Percentiles rank a stretch among this genome's conserved stretches.
These are phyloP conservation scores for Bruguiera sexangula DNA, from an alignment of 345 rosid species.

Conservation along the genomic window DNA sequence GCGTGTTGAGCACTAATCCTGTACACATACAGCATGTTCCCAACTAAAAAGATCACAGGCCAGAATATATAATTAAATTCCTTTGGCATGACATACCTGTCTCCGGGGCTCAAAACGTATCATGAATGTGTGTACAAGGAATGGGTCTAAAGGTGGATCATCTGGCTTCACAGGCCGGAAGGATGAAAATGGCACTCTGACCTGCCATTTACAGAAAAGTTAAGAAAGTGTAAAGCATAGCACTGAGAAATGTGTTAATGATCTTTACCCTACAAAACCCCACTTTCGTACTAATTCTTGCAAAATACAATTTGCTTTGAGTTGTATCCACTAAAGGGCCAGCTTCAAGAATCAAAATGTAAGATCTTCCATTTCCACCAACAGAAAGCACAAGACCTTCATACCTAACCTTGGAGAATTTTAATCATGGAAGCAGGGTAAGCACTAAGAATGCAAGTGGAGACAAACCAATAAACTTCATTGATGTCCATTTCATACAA, in stretches of 20 bases:
- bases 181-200: conserved; percentile 88
- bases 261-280: conserved; percentile 83
- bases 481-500: background rate
- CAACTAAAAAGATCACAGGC: background rate
- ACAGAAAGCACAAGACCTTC: conserved; percentile 92
- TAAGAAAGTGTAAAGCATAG: background rate
- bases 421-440: background rate
- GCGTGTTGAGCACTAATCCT: background rate
- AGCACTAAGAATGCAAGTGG: conserved; percentile 1
- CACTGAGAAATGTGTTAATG: conserved; percentile 5
- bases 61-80: background rate
- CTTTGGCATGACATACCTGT: conserved; percentile 56
- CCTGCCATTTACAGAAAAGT: conserved; percentile 44
- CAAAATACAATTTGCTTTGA: conserved; percentile 81
- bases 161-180: conserved; percentile 94
- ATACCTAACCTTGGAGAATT: conserved; percentile 44
- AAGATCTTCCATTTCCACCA: conserved; percentile 97
- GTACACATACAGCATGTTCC: background rate
- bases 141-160: conserved; percentile 92
- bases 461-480: background rate
- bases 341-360: conserved; percentile 88
- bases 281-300: conserved; percentile 85
- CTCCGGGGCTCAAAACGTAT: conserved; percentile 96
- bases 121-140: conserved; percentile 84
- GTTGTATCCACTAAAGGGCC: conserved; percentile 86